These are phyloP conservation scores for Euphorbia celastroides DNA, from an alignment of 441 rosid species.

Conservation along the genomic window DNA sequence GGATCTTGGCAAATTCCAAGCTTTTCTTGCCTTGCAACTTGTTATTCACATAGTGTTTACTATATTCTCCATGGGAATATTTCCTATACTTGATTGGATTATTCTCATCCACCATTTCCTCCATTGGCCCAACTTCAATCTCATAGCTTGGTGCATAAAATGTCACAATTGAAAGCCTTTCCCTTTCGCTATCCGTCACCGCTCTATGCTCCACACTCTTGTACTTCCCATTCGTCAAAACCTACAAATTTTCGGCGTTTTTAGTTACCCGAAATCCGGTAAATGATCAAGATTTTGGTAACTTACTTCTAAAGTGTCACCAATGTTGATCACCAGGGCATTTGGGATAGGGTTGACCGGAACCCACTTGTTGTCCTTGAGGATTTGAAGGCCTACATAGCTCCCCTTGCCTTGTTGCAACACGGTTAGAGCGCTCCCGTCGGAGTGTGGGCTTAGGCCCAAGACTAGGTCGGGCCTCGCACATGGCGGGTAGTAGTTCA, in stretches of 20 bases:
- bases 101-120: constrained; percentile 57
- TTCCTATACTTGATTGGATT: constrained; percentile 78
- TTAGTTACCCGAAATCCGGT: no score
- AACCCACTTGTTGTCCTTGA: constrained; percentile 64
- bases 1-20: constrained; percentile 77
- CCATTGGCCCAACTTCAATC: constrained; percentile 67
- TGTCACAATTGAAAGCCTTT: constrained; percentile 79
- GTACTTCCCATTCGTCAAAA: constrained; percentile 82
- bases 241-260: constrained; percentile 34
- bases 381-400: constrained; percentile 78
- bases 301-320: constrained; percentile 81
- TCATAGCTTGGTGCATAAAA: constrained; percentile 96
- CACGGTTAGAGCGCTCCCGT: constrained; percentile 94
- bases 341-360: constrained; percentile 59
- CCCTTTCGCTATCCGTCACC: constrained; percentile 62
- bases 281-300: background rate
- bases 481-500: constrained; percentile 96
- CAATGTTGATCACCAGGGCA: constrained; percentile 82
- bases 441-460: constrained; percentile 94
- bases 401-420: constrained; percentile 70
- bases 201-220: constrained; percentile 94
- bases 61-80: constrained; percentile 85
- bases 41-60: constrained; percentile 71
- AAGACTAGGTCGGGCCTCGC: constrained; percentile 89
- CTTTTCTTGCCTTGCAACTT: constrained; percentile 81